Evolutionary conservation across 2,329 filamentous ascomycete species (phyloP).

Genomic region (Shiraia sp.): DNA sequence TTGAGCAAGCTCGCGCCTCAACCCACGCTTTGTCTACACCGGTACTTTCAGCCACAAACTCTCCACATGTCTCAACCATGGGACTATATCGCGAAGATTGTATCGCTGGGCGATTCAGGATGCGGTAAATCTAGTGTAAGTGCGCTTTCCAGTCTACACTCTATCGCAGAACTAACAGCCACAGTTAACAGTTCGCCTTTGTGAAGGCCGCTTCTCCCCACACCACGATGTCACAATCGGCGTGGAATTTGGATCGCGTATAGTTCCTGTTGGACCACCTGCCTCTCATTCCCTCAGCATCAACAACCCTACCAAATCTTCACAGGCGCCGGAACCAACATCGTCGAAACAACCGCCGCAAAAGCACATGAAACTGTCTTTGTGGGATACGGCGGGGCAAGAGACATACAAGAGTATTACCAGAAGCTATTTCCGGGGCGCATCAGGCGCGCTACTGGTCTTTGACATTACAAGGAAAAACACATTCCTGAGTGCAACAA

Average conservation of each 20-base stretch:
- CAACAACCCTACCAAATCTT: conserved; percentile 50
- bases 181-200: conserved; percentile 87
- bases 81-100: conserved; percentile 99
- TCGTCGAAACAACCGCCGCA: conserved; percentile 48
- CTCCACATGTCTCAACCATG: conserved; percentile 67
- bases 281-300: conserved; percentile 64
- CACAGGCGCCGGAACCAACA: conserved; percentile 16
- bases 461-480: conserved; percentile 88
- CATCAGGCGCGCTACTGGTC: conserved; percentile 77
- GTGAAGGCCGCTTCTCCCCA: conserved; percentile 91
- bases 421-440: conserved; percentile 87
- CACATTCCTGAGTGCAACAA: conserved; percentile 85
- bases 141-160: not conserved
- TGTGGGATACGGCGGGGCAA: conserved; percentile 97
- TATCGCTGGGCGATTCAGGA: conserved; percentile 94
- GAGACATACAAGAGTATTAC: conserved; percentile 98
- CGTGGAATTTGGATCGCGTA: conserved; percentile 92
- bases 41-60: conserved; percentile 10
- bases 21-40: conserved; percentile 8
- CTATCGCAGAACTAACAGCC: conserved; percentile 13
- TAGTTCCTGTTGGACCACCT: conserved; percentile 86
- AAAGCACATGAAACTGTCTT: conserved; percentile 87
- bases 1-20: conserved; percentile 4
- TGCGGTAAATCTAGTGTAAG: conserved; percentile 83
- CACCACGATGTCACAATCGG: conserved; percentile 98